phyloP scores from a whole-genome alignment of 306 rosid species.

The Psophocarpus tetragonolobus region DNA sequence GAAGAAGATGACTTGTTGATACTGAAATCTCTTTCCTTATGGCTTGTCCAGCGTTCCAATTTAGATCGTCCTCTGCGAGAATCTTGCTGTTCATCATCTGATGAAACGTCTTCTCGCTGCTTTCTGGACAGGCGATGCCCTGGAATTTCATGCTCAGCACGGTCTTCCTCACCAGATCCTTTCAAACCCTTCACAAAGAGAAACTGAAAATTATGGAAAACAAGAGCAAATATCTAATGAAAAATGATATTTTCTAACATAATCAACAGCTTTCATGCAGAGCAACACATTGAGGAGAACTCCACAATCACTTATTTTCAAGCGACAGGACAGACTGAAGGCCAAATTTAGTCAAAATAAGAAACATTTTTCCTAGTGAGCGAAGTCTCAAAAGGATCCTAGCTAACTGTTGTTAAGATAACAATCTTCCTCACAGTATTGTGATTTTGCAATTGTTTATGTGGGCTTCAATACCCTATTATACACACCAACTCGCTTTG shows the following conservation, averaged over 20 bases:
- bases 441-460: neutral
- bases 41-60: slow-evolving; percentile 99
- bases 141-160: slow-evolving; percentile 52
- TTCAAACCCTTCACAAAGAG: slow-evolving; percentile 66
- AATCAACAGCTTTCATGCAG: slow-evolving; percentile 29
- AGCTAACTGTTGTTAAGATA: neutral
- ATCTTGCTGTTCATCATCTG: slow-evolving; percentile 82
- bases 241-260: slow-evolving; percentile 13
- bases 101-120: slow-evolving; percentile 60
- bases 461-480: neutral
- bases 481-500: neutral
- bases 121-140: slow-evolving; percentile 59
- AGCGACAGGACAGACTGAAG: neutral
- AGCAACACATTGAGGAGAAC: neutral
- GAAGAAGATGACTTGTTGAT: slow-evolving; percentile 63
- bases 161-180: slow-evolving; percentile 56
- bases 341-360: slow-evolving; percentile 4
- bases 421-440: neutral
- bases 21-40: slow-evolving; percentile 75
- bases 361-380: slow-evolving; percentile 12
- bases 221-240: slow-evolving; percentile 1
- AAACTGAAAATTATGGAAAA: slow-evolving; percentile 30
- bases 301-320: slow-evolving; percentile 10
- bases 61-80: slow-evolving; percentile 83
- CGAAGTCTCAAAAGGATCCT: slow-evolving; percentile 23